A percentile compares a stretch with the other conserved stretches of the same genome.
These are phyloP conservation scores for Talaromyces marneffei DNA, from an alignment of 2,329 filamentous ascomycete species.

Conservation along the genomic window DNA sequence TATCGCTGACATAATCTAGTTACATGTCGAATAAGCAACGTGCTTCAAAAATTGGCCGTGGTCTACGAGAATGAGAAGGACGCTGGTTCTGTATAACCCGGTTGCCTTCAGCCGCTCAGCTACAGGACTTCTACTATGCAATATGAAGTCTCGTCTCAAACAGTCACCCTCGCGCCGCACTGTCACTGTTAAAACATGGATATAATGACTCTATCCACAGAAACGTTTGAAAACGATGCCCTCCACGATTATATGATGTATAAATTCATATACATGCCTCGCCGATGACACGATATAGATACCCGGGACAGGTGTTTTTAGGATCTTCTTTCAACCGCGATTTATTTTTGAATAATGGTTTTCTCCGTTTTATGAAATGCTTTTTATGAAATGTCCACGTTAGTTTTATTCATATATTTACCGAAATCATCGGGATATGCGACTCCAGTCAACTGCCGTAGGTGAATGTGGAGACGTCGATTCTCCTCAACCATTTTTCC, in stretches of 20 bases:
- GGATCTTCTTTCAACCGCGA: neutral
- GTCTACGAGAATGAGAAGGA: conserved; percentile 16
- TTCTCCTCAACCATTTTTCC: neutral
- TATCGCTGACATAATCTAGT: conserved; percentile 13
- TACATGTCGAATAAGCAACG: conserved; percentile 20
- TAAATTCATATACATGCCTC: neutral
- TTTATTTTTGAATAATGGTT: neutral
- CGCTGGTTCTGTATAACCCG: neutral
- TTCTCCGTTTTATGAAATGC: neutral
- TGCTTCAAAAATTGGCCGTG: conserved; percentile 18
- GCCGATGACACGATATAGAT: conserved; percentile 5
- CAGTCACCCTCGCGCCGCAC: neutral
- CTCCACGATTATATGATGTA: neutral
- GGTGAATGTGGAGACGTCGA: neutral
- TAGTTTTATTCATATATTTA: neutral
- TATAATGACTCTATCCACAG: neutral
- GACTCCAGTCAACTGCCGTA: neutral
- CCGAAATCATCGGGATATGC: neutral
- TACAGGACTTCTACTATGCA: neutral
- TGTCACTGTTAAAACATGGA: neutral
- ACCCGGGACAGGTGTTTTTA: neutral
- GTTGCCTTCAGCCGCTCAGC: neutral
- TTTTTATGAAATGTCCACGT: neutral
- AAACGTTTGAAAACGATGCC: neutral
- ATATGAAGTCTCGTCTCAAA: neutral